Evolutionary conservation across 192 early-diverging fungal species (phyloP), one percentile per base, ranked within the genome.

Genomic region (Coemansia sp.): DNA sequence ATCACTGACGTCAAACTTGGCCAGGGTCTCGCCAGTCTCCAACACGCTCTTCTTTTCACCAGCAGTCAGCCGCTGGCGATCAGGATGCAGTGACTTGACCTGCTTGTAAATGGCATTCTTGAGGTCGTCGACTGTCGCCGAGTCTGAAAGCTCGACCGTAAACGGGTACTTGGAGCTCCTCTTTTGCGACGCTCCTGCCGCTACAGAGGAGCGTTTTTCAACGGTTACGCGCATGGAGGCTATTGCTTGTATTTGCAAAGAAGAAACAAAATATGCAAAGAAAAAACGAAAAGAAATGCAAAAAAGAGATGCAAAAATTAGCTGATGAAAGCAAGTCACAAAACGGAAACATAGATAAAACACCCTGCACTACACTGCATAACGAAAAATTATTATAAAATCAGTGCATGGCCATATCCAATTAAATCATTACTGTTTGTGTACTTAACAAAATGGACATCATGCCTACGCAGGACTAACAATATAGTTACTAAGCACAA

Each of bases 51-150:
- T 83, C 65, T 88, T 86, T 50, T 88, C 88, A 45, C 65, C 77
- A 5, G 82, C 82, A 8, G 92, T 91, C 72, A 97, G 71, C 38
- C 95, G 87, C 74, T 97, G 95, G 61, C 95, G 89, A 60, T 91
- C 87, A 9, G 88, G 84, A 27, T 86, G 84, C 68, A 77, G 54
- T 22, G 61, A 29, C 54, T 64, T 65, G 55, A 61, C 81, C 63
- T 88, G 68, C 77, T 83, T 81, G 48, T 83, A 72, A 65, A 97
- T 86, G 0, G 87, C 88, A 17, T 70, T 68, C 59, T 88, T 83
- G 41, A 97, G 85, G 41, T 92, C 87, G 23, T 84, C 84, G 19
- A 91, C 87, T 3, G 85, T 89, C 26, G 90, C 79, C 52, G 75
- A 76, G 17, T 72, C 70, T 10, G 84, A 59, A 0, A 93, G 60